Conservation (phyloP, 805 yeast species). For the Brettanomyces nanus region DNA sequence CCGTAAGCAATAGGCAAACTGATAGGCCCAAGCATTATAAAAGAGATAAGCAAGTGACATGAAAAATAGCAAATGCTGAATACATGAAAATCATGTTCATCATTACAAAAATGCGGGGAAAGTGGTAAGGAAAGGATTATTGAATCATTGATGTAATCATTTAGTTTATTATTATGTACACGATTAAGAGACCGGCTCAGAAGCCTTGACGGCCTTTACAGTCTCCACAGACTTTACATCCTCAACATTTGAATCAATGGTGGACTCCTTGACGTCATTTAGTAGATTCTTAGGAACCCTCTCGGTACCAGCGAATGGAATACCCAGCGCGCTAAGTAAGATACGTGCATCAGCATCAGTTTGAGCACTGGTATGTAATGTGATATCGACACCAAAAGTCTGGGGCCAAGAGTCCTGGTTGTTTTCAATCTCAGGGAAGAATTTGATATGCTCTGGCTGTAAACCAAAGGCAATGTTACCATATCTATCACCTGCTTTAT, state of each 20-base stretch:
- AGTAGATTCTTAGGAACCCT: conserved; percentile 27
- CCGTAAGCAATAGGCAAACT: conserved; percentile 8
- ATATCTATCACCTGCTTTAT: conserved; percentile 69
- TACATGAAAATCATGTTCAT: no score
- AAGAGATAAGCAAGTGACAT: no score
- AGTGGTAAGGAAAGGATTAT: no score
- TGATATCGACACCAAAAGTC: conserved; percentile 79
- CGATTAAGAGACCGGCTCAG: no score
- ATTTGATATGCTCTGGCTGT: conserved; percentile 63
- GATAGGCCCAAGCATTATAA: no score
- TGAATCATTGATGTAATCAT: no score
- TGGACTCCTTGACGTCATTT: conserved; percentile 8
- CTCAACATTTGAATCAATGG: neutral
- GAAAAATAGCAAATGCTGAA: no score
- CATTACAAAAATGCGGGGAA: no score
- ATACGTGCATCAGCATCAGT: conserved; percentile 86
- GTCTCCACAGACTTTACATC: neutral
- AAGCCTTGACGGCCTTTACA: neutral
- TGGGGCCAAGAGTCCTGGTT: conserved; percentile 86
- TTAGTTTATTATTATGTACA: neutral
- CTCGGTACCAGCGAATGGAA: conserved; percentile 63
- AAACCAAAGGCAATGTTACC: conserved; percentile 88
- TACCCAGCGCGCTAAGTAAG: conserved; percentile 69
- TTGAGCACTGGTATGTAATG: conserved; percentile 82
- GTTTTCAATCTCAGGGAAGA: conserved; percentile 89